These are phyloP conservation scores for Aspergillus viridinutans DNA, from an alignment of 2,329 filamentous ascomycete species.

Conservation along the genomic window DNA sequence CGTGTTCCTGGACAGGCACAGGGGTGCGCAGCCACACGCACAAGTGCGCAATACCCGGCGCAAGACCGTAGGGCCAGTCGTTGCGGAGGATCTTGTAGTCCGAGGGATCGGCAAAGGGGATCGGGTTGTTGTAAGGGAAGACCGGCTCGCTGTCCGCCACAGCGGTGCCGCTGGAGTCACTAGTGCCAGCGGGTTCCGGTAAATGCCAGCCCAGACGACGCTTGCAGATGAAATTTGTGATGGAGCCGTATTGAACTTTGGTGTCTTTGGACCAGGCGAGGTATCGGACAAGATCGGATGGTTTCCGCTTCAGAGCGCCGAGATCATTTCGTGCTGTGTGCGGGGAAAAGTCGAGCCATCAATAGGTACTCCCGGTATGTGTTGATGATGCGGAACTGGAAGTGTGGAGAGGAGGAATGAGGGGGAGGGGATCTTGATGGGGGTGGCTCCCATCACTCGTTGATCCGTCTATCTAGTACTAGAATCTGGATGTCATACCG, in stretches of 20 bases:
- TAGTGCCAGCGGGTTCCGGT: conserved; percentile 19
- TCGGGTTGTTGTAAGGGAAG: conserved; percentile 44
- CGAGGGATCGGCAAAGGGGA: conserved; percentile 50
- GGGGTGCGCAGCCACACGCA: conserved; percentile 55
- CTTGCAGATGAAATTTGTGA: conserved; percentile 54
- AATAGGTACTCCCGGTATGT: background rate
- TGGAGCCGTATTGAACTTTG: conserved; percentile 53
- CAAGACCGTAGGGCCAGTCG: conserved; percentile 62
- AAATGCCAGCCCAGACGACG: conserved; percentile 52
- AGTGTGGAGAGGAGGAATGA: conserved; percentile 1
- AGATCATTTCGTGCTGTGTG: conserved; percentile 48
- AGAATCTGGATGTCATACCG: conserved; percentile 32
- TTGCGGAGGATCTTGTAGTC: conserved; percentile 58
- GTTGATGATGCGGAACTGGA: background rate
- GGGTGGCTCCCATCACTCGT: background rate
- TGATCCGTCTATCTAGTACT: background rate
- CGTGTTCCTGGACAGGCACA: conserved; percentile 42
- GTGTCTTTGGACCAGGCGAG: conserved; percentile 55
- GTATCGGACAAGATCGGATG: conserved; percentile 56
- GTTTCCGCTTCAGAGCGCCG: conserved; percentile 54
- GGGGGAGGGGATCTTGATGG: conserved; percentile 1
- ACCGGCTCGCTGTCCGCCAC: conserved; percentile 25
- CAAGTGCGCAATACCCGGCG: conserved; percentile 52
- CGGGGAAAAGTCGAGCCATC: conserved; percentile 4
- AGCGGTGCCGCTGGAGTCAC: conserved; percentile 7